Evolutionary conservation across 176 grass and related monocot genomes (phyloP).

Genomic region (Carex cristatella): DNA sequence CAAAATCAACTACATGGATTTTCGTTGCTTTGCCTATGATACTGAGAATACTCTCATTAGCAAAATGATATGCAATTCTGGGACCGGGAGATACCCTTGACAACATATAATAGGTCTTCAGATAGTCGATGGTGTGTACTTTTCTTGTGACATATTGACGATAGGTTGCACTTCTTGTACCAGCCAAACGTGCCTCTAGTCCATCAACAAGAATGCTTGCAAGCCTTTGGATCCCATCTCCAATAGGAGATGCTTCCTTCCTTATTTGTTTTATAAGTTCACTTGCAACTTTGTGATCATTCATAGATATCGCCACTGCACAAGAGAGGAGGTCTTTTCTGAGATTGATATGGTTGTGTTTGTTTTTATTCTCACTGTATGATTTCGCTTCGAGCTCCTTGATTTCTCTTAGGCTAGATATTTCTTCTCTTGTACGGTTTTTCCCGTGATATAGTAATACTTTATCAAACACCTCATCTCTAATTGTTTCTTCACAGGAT

Average conservation of each 20-base stretch:
- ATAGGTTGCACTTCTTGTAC: slow-evolving; percentile 33
- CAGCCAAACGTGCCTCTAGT: slow-evolving; percentile 58
- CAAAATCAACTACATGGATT: slow-evolving; percentile 57
- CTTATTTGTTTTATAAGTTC: slow-evolving; percentile 49
- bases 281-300: slow-evolving; percentile 18
- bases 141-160: slow-evolving; percentile 17
- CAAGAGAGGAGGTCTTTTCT: slow-evolving; percentile 39
- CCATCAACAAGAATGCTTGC: slow-evolving; percentile 39
- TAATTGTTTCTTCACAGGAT: slow-evolving; percentile 18
- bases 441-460: slow-evolving; percentile 28
- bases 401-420: slow-evolving; percentile 32
- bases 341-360: slow-evolving; percentile 22
- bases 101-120: slow-evolving; percentile 35
- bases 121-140: slow-evolving; percentile 23
- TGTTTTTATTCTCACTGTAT: slow-evolving; percentile 25
- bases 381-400: not conserved
- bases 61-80: slow-evolving; percentile 30
- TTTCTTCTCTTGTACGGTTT: not conserved
- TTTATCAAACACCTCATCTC: slow-evolving; percentile 46
- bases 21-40: slow-evolving; percentile 17
- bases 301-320: slow-evolving; percentile 31
- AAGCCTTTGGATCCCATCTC: slow-evolving; percentile 44
- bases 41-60: slow-evolving; percentile 57
- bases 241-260: slow-evolving; percentile 35
- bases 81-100: slow-evolving; percentile 31